Evolutionary conservation across 345 rosid species (phyloP), one percentile per base, ranked within the genome.

Genomic region (Orychophragmus violaceus): DNA sequence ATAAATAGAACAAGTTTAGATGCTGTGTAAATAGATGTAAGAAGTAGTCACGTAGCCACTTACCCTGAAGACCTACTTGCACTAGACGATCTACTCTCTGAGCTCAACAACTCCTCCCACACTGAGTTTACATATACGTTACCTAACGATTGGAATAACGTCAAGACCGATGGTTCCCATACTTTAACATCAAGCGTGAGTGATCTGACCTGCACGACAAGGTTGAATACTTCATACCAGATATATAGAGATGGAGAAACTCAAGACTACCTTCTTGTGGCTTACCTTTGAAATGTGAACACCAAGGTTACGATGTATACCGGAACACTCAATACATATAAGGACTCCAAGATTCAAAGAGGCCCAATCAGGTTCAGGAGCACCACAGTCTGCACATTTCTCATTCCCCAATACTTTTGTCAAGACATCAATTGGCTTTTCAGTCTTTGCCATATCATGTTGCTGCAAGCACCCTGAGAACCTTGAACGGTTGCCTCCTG

Each of bases 281-380:
- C 59, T 66, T 70, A 88, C 95, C 87, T 88, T 88, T 21, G 91
- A 85, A 67, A 88, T 77, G 70, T 88, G 91, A 27, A 88, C 91
- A 57, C 95, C 95, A 62, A 88, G 95, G 74, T 84, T 88, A 29
- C 91, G 91, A 78, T 88, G 95, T 64, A 84, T 72, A 66, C 95
- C 91, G 39, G 95, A 88, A 70, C 95, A 85, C 51, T 85, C 85
- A 19, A 88, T 88, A 78, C 95, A 88, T 48, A 88, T 80, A 69
- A 88, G 89, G 46, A 85, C 66, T 68, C 91, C 91, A 2, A 88
- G 86, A 72, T 88, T 88, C 61, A 88, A 73, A 64, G 95, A 88
- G 59, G 95, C 95, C 91, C 91, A 88, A 56, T 88, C 95, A 32
- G 95, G 95, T 65, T 84, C 95, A 45, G 87, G 81, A 61, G 86